Evolutionary conservation across 805 yeast genomes (phyloP).

Genomic region (Ogataea methanolica): DNA sequence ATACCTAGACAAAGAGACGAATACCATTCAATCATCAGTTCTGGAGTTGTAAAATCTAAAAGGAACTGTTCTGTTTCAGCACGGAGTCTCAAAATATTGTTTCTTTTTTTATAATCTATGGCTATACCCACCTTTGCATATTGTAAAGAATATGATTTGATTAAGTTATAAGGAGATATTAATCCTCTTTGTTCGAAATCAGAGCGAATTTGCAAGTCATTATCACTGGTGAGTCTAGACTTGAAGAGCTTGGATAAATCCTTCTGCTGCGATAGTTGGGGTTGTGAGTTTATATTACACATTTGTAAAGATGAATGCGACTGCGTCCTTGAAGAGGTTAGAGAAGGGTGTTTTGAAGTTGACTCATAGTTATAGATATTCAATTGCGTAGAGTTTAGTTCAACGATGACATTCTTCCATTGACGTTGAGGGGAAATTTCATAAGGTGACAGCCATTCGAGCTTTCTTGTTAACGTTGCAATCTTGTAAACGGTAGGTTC

Average conservation of each 20-base stretch:
- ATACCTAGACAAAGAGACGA: conserved; percentile 67
- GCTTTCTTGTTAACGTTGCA: conserved; percentile 56
- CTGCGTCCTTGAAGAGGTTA: conserved; percentile 3
- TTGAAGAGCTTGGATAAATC: conserved; percentile 5
- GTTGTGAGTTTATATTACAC: conserved; percentile 1
- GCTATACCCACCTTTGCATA: conserved; percentile 84
- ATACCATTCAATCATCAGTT: conserved; percentile 76
- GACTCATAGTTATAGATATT: conserved; percentile 51
- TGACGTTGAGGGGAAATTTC: conserved; percentile 60
- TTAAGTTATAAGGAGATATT: conserved; percentile 33
- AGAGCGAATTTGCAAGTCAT: conserved; percentile 23
- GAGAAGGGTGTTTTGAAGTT: too few relatives aligned
- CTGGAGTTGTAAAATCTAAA: conserved; percentile 55
- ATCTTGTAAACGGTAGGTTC: conserved; percentile 59
- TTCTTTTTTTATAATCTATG: conserved; percentile 69
- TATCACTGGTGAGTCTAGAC: conserved; percentile 25
- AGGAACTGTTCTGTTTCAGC: conserved; percentile 81
- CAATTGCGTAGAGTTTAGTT: conserved; percentile 81
- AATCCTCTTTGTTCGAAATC: conserved; percentile 19
- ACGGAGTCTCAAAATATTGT: conserved; percentile 67
- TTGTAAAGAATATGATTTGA: conserved; percentile 76
- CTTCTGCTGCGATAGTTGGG: too few relatives aligned
- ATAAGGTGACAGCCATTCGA: conserved; percentile 76
- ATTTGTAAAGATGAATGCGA: conserved; percentile 5
- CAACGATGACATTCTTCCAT: conserved; percentile 69